These are phyloP conservation scores for Retiboletus flavoniger DNA, from an alignment of 1,284 basidiomycete species.

Conservation along the genomic window DNA sequence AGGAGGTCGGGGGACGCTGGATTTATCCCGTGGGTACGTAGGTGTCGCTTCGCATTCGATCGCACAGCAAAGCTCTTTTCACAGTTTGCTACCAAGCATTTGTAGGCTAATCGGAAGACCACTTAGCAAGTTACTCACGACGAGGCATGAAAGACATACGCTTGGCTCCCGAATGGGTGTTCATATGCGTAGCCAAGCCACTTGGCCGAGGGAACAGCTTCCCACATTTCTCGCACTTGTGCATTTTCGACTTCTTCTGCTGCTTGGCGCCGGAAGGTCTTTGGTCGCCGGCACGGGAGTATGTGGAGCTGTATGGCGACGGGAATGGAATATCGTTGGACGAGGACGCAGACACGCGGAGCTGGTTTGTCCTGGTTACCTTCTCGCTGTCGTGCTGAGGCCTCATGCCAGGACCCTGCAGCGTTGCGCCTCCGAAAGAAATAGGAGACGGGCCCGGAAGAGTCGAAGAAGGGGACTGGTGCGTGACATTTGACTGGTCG, in stretches of 20 bases:
- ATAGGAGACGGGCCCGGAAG: slow-evolving; percentile 4
- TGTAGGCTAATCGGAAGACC: slow-evolving; percentile 41
- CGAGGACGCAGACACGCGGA: slow-evolving; percentile 12
- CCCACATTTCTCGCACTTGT: slow-evolving; percentile 50
- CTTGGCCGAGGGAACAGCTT: slow-evolving; percentile 65
- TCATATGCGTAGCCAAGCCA: slow-evolving; percentile 65
- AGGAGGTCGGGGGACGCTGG: slow-evolving; percentile 24
- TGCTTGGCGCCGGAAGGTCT: slow-evolving; percentile 11
- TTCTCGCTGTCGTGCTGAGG: slow-evolving; percentile 19
- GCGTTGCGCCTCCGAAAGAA: slow-evolving; percentile 4
- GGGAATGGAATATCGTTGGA: slow-evolving; percentile 6
- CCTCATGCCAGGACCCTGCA: slow-evolving; percentile 33
- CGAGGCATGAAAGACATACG: slow-evolving; percentile 41
- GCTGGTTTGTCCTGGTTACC: slow-evolving; percentile 11
- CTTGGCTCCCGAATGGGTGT: slow-evolving; percentile 61
- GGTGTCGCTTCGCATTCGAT: slow-evolving; percentile 61
- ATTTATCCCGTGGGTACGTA: slow-evolving; percentile 51
- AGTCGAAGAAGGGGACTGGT: slow-evolving; percentile 5
- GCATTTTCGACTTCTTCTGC: slow-evolving; percentile 50
- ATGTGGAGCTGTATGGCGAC: slow-evolving; percentile 9
- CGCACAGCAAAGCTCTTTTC: slow-evolving; percentile 56
- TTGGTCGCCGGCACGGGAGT: slow-evolving; percentile 11
- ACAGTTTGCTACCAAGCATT: slow-evolving; percentile 50
- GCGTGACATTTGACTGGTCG: slow-evolving; percentile 13
- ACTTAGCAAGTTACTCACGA: slow-evolving; percentile 11